These are phyloP conservation scores for Bruguiera parviflora DNA, from an alignment of 345 rosid species.

Conservation along the genomic window DNA sequence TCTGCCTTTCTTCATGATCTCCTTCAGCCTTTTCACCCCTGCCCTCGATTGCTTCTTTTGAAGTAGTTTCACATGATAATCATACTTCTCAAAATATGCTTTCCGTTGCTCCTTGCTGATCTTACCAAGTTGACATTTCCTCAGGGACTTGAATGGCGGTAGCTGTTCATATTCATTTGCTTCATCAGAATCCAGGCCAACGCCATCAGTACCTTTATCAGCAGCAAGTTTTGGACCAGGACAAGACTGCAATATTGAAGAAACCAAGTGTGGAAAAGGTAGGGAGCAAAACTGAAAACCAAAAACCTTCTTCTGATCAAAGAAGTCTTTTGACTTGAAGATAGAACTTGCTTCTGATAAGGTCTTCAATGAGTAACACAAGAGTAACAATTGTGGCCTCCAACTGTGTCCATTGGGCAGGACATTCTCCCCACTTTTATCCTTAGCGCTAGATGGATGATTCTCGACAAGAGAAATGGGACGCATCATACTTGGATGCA, in stretches of 20 bases:
- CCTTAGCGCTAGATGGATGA: constrained; percentile 29
- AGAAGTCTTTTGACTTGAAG: constrained; percentile 28
- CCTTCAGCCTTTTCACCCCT: constrained; percentile 33
- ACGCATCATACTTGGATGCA: constrained; percentile 43
- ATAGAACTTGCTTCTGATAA: constrained; percentile 36
- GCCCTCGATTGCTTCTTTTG: constrained; percentile 47
- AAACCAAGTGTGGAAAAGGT: constrained; percentile 42
- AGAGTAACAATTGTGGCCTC: constrained; percentile 53
- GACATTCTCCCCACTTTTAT: constrained; percentile 26
- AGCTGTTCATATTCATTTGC: constrained; percentile 41
- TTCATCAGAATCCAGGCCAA: constrained; percentile 31
- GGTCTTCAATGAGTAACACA: constrained; percentile 58
- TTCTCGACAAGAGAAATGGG: constrained; percentile 62
- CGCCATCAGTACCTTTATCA: constrained; percentile 27
- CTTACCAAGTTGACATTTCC: constrained; percentile 33
- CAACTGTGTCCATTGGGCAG: constrained; percentile 45
- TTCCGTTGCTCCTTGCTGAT: constrained; percentile 42
- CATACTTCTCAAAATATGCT: constrained; percentile 44
- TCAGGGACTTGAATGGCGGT: constrained; percentile 47
- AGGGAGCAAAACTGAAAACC: constrained; percentile 29
- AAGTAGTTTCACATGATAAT: constrained; percentile 40
- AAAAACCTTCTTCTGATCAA: constrained; percentile 26
- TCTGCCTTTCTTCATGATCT: constrained; percentile 31
- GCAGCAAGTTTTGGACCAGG: constrained; percentile 32
- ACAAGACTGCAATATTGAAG: constrained; percentile 42